Conservation (phyloP, 352 stramenopile species). For the Pythium phragmiticola region DNA sequence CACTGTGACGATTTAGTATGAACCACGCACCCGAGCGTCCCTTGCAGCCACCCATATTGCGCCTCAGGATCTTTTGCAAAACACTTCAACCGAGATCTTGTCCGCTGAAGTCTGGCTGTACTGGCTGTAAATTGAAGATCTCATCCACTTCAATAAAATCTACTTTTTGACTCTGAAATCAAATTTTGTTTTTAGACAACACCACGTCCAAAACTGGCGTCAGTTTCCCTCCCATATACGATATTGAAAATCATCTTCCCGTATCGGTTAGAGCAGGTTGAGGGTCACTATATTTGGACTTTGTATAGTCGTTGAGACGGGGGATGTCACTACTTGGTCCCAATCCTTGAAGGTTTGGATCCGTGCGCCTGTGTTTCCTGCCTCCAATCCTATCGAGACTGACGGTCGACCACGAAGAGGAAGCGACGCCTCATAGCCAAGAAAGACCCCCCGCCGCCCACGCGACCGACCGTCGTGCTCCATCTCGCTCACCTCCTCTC, state of each 20-base stretch:
- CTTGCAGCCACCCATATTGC: neutral
- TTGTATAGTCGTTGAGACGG: constrained; percentile 18
- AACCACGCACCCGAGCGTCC: neutral
- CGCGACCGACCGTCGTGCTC: too few relatives aligned
- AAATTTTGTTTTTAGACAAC: neutral
- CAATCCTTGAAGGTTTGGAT: constrained; percentile 26
- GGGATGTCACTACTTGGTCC: constrained; percentile 13
- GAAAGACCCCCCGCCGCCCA: too few relatives aligned
- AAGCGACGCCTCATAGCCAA: constrained; percentile 6
- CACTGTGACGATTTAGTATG: neutral
- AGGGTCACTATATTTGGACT: neutral
- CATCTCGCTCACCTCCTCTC: neutral
- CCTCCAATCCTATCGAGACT: neutral
- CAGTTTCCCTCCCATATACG: constrained; percentile 3
- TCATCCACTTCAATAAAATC: neutral
- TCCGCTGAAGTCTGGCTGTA: too few relatives aligned
- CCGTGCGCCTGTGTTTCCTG: constrained; percentile 8
- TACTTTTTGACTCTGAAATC: neutral
- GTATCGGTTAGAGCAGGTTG: constrained; percentile 6
- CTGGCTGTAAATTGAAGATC: too few relatives aligned
- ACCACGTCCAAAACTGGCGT: neutral
- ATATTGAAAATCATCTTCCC: constrained; percentile 9
- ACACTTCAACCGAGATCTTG: neutral
- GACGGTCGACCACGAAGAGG: neutral
- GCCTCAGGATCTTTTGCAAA: neutral